These are phyloP conservation scores for Ensete glaucum DNA, from an alignment of 176 grass and related monocot species.

Conservation along the genomic window DNA sequence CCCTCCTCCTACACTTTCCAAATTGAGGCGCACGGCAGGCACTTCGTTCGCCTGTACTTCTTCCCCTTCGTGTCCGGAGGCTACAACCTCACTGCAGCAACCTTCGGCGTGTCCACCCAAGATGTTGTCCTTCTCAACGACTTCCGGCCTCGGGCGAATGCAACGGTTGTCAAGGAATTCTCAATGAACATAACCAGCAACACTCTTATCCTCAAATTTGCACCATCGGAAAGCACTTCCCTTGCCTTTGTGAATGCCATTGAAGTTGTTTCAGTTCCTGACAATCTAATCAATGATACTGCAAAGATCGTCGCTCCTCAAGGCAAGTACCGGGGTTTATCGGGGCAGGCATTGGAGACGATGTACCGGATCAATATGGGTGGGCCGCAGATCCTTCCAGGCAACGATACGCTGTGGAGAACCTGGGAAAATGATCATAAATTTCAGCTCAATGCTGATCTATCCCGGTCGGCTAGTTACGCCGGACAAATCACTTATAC, in stretches of 20 bases:
- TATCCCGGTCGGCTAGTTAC: background rate
- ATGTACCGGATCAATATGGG: conserved; percentile 15
- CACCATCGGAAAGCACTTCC: background rate
- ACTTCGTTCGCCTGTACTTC: conserved; percentile 18
- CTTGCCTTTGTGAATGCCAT: conserved; percentile 15
- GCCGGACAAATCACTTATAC: background rate
- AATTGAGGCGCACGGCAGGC: background rate
- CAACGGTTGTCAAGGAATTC: background rate
- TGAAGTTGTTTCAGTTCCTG: conserved; percentile 4
- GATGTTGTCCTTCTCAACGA: conserved; percentile 1
- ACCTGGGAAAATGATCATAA: background rate
- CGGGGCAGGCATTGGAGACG: conserved; percentile 12
- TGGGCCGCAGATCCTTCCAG: background rate
- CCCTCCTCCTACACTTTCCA: background rate
- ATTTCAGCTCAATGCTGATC: background rate
- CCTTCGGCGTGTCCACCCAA: background rate
- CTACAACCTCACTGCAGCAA: conserved; percentile 4
- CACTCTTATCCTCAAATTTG: conserved; percentile 5
- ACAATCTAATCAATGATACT: background rate
- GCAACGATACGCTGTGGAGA: conserved; percentile 11
- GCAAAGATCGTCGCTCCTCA: background rate
- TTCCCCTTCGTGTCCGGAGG: background rate
- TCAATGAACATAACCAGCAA: background rate
- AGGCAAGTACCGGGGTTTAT: background rate
- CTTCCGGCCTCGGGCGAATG: background rate